Base-by-base conservation (phyloP, 805 yeast species). In the Candida manassasensis region DNA sequence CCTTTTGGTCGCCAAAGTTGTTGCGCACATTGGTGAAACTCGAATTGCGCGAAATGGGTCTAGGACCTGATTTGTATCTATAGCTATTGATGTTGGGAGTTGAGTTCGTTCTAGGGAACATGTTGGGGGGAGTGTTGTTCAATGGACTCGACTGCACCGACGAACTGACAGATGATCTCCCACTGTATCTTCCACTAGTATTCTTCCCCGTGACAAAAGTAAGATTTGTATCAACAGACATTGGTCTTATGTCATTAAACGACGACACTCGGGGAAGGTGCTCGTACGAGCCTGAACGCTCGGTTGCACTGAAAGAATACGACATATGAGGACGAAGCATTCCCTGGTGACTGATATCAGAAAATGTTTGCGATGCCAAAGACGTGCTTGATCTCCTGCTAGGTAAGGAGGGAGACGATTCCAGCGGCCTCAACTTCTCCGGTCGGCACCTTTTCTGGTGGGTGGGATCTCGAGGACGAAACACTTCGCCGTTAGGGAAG, bases 401-500 rank as follows among this genome's bases (percentile, higher is more conserved):
- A 14, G 8, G 27, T 6, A 8, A 8, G 6, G 27, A n/a, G 6
- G 27, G 27, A 24, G 12, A 11, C 6, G 27, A n/a, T 5, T 6
- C 27, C 9, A 11, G 14, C 6, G 27, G 12, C 12, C 13, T 29
- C 8, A 29, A n/a, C 17, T 33, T 25, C 11, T 15, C 29, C n/a
- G 19, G 33, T 21, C 17, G 22, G 6, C 29, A 13, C 13, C 18
- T 27, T 29, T 19, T 32, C 21, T 8, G 31, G 9, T 17, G 41
- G 18, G 21, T 18, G 12, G 18, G 16, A 8, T 7, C 52, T 26
- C 77, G 49, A 2, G 78, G 78, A 22, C 71, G 53, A 49, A 73
- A 73, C 2, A 71, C 61, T 45, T 73, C 79, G 32, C 79, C 79
- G 48, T 73, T 73, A 11, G 78, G 78, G 47, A 73, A 73, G 41